phyloP scores from a whole-genome alignment of 345 rosid genomes.

The Eucalyptus melliodora region DNA sequence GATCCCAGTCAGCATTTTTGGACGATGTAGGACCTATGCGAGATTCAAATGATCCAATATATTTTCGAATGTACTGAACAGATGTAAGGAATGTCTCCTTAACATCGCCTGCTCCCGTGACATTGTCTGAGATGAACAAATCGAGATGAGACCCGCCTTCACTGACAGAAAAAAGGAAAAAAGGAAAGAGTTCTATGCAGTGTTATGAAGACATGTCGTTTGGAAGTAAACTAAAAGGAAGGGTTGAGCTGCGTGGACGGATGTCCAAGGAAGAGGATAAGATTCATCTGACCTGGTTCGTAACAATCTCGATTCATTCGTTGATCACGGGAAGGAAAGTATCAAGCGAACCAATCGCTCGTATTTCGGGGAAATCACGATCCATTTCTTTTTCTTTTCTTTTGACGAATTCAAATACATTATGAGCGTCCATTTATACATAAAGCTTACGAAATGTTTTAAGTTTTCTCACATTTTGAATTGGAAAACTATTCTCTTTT shows the following conservation, averaged over 20 bases:
- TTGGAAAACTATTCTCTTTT: neutral
- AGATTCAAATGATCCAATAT: neutral
- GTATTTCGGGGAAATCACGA: neutral
- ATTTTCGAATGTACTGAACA: neutral
- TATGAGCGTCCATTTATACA: neutral
- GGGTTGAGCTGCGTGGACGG: neutral
- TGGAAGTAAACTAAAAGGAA: no score
- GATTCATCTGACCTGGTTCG: neutral
- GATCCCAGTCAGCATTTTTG: neutral
- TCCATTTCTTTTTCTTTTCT: neutral
- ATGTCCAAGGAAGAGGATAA: neutral
- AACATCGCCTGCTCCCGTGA: neutral
- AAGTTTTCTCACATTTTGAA: neutral
- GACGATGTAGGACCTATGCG: neutral
- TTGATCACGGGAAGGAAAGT: neutral
- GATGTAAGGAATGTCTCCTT: neutral
- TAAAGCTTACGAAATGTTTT: neutral
- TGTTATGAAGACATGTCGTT: no score
- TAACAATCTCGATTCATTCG: neutral
- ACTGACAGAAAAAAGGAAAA: neutral
- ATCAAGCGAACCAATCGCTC: neutral
- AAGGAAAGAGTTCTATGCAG: neutral
- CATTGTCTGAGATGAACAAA: neutral
- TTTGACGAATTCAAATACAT: neutral
- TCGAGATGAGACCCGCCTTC: neutral